A percentile compares a stretch with the other conserved stretches of the same genome.
Evolutionary conservation across 2,329 filamentous ascomycete species (phyloP).

Genomic region (Nothophaeocryptopus gaeumannii): DNA sequence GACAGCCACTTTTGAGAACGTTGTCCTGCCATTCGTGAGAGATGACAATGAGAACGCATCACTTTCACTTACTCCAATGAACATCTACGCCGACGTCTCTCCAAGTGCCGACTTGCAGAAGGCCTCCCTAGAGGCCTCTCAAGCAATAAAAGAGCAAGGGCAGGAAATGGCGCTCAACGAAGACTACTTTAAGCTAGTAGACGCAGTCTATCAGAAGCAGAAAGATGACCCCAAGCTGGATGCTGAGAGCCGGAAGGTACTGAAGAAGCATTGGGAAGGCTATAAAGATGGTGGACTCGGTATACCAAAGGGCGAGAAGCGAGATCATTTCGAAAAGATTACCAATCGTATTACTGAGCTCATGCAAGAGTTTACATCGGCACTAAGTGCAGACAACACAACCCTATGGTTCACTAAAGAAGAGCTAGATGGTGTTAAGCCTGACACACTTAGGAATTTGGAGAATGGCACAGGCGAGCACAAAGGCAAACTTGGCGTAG

Average conservation of each 20-base stretch:
- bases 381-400: slow-evolving; percentile 73
- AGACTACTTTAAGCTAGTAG: slow-evolving; percentile 64
- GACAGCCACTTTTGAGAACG: slow-evolving; percentile 54
- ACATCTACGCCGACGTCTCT: slow-evolving; percentile 46
- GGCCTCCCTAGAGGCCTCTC: slow-evolving; percentile 43
- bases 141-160: slow-evolving; percentile 58
- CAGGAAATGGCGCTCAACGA: slow-evolving; percentile 76
- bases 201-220: slow-evolving; percentile 46
- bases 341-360: slow-evolving; percentile 72
- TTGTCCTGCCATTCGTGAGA: slow-evolving; percentile 63
- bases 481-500: slow-evolving; percentile 62
- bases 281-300: slow-evolving; percentile 72
- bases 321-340: slow-evolving; percentile 78
- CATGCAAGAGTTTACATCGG: slow-evolving; percentile 69
- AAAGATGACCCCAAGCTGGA: slow-evolving; percentile 54
- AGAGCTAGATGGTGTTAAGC: slow-evolving; percentile 71
- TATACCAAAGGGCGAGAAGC: slow-evolving; percentile 62
- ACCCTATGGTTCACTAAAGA: slow-evolving; percentile 71
- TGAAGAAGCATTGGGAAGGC: slow-evolving; percentile 70
- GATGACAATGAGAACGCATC: slow-evolving; percentile 48
- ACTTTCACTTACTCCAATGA: slow-evolving; percentile 49
- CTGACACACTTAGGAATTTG: slow-evolving; percentile 61
- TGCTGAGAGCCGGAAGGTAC: slow-evolving; percentile 62
- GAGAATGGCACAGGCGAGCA: slow-evolving; percentile 70
- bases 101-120: slow-evolving; percentile 44